These are phyloP conservation scores for Vigna mungo DNA, from an alignment of 306 rosid genomes.

Conservation along the genomic window DNA sequence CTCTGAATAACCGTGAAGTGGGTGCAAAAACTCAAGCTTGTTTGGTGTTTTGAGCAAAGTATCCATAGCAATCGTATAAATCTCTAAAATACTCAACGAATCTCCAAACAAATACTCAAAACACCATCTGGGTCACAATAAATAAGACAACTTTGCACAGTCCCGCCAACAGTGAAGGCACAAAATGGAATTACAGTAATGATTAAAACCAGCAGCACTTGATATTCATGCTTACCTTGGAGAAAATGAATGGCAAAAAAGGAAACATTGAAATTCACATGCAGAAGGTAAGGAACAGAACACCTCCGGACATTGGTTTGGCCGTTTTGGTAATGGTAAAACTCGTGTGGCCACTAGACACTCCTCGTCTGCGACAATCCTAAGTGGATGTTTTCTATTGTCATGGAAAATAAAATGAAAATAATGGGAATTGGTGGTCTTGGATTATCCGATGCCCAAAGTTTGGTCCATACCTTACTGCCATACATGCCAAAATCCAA, in stretches of 20 bases:
- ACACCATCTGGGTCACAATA: slow-evolving; percentile 43
- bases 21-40: slow-evolving; percentile 80
- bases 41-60: slow-evolving; percentile 91
- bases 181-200: neutral
- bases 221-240: slow-evolving; percentile 52
- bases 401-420: neutral
- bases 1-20: slow-evolving; percentile 79
- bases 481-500: neutral
- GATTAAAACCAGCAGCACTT: slow-evolving; percentile 15
- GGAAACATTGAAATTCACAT: slow-evolving; percentile 43
- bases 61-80: slow-evolving; percentile 64
- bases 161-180: slow-evolving; percentile 18
- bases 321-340: slow-evolving; percentile 50
- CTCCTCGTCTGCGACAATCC: slow-evolving; percentile 44
- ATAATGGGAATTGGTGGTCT: slow-evolving; percentile 9
- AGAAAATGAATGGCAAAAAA: slow-evolving; percentile 33
- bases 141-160: slow-evolving; percentile 26
- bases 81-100: slow-evolving; percentile 37
- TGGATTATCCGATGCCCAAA: neutral
- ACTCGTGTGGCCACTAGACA: slow-evolving; percentile 59
- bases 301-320: slow-evolving; percentile 29
- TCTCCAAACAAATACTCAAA: slow-evolving; percentile 38
- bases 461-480: neutral
- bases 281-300: slow-evolving; percentile 30
- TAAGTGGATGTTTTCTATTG: slow-evolving; percentile 29